Evolutionary conservation across 106 monocot genomes (phyloP), one percentile per base, ranked within the genome.

Genomic region (Dioscorea zingiberensis): DNA sequence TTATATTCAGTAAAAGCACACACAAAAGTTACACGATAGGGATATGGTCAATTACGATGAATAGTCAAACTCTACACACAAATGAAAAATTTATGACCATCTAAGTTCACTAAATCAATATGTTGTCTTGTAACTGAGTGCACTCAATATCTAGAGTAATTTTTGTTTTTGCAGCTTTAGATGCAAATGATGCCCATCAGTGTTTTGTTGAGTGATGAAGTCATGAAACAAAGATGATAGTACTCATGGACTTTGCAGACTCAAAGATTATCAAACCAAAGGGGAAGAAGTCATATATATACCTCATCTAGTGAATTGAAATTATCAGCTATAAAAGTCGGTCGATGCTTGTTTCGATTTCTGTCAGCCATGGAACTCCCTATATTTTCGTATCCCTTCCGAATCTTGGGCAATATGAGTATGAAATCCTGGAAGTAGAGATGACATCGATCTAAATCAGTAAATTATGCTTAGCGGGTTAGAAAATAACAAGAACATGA

Each of bases 291-390:
- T 38, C 38, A 38, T 38, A 38, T 6, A n/a, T 26, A 27, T 44
- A 85, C 85, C 85, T 85, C 68, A 27, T 85, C 81, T 19, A 85
- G 77, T 2, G 85, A 78, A 55, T 48, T 78, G 62, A 81, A 85
- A 71, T 78, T 85, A 67, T 85, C 85, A 47, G 81, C 77, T 71
- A 85, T 85, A 61, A 60, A 82, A n/a, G 56, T 59, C 3, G 78
- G 63, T 7, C 58, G 67, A 4, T 57, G 45, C n/a, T 22, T 58
- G 15, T 63, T 30, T 13, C 29, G 73, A 28, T 47, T 28, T 25
- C 71, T 70, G 4, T 27, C n/a, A 16, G 59, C 66, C 66, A 69
- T 73, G 55, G 65, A 67, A 67, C 46, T 76, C n/a, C 60, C 49
- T 47, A 60, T 14, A 25, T 61, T 38, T 38, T 6, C 6, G 4